These are phyloP conservation scores for Triticum timopheevii DNA, from an alignment of 176 grass and related monocot species.

Conservation along the genomic window DNA sequence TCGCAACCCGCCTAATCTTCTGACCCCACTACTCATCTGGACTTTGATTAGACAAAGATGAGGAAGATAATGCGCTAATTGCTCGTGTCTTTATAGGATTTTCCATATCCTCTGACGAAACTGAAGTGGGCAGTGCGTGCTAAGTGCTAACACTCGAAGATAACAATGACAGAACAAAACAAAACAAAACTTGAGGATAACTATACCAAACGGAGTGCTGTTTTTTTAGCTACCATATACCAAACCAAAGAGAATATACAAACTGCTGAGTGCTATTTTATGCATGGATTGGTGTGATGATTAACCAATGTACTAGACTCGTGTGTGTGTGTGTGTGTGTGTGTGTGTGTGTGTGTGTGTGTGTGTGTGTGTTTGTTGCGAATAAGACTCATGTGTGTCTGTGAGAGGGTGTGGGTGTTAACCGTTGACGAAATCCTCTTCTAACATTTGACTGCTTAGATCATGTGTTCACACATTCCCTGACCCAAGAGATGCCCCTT, in stretches of 20 bases:
- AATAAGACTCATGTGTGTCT: neutral
- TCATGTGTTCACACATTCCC: conserved; percentile 39
- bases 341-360: neutral
- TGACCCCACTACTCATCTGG: conserved; percentile 31
- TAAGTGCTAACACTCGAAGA: neutral
- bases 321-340: neutral
- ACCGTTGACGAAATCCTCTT: conserved; percentile 20
- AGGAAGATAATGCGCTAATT: conserved; percentile 10
- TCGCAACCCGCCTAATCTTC: conserved; percentile 24
- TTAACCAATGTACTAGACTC: neutral
- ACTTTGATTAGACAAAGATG: conserved; percentile 3
- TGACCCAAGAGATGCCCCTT: neutral
- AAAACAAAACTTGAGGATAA: neutral
- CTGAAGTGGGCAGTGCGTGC: neutral
- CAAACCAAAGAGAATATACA: neutral
- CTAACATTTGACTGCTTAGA: conserved; percentile 39
- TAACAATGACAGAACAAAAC: neutral
- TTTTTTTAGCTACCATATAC: neutral
- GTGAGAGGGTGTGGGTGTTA: neutral
- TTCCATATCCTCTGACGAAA: conserved; percentile 27
- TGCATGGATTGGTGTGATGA: neutral
- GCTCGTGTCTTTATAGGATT: conserved; percentile 12
- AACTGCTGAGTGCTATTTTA: neutral
- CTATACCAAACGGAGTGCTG: neutral
- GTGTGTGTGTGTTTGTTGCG: neutral